Evolutionary conservation across 306 rosid species (phyloP).

Genomic region (Leucaena leucocephala): DNA sequence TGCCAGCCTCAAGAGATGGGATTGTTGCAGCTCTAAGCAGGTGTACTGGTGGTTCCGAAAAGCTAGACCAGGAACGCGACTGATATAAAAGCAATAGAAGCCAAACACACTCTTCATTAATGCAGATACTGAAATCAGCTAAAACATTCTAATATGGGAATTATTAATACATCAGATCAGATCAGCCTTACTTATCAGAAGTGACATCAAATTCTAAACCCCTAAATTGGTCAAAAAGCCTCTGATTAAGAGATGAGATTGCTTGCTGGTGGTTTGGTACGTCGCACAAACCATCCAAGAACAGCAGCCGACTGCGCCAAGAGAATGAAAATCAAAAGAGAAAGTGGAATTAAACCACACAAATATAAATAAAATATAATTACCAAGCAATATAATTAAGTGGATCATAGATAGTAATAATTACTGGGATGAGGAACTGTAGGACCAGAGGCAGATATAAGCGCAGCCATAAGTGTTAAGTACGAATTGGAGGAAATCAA

Average conservation of each 20-base stretch:
- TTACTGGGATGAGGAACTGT: conserved; percentile 47
- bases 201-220: conserved; percentile 34
- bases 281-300: conserved; percentile 50
- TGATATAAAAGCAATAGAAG: conserved; percentile 29
- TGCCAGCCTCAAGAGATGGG: conserved; percentile 59
- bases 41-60: conserved; percentile 48
- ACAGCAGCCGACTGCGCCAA: conserved; percentile 41
- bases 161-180: neutral
- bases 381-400: too few species aligned
- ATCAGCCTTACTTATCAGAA: conserved; percentile 42
- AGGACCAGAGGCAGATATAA: conserved; percentile 63
- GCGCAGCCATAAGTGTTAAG: conserved; percentile 48
- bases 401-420: neutral
- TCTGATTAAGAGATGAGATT: conserved; percentile 45
- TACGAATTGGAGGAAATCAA: conserved; percentile 41
- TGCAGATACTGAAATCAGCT: neutral
- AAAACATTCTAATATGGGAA: neutral
- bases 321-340: neutral
- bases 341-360: neutral
- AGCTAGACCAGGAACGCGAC: conserved; percentile 79
- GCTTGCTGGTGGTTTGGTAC: conserved; percentile 36
- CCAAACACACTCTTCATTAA: neutral
- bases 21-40: conserved; percentile 58
- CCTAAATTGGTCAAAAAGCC: conserved; percentile 48
- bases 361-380: too few species aligned